A percentile compares a stretch with the other conserved stretches of the same genome.
Conservation (phyloP, 345 rosid species). For the Ailanthus altissimus region DNA sequence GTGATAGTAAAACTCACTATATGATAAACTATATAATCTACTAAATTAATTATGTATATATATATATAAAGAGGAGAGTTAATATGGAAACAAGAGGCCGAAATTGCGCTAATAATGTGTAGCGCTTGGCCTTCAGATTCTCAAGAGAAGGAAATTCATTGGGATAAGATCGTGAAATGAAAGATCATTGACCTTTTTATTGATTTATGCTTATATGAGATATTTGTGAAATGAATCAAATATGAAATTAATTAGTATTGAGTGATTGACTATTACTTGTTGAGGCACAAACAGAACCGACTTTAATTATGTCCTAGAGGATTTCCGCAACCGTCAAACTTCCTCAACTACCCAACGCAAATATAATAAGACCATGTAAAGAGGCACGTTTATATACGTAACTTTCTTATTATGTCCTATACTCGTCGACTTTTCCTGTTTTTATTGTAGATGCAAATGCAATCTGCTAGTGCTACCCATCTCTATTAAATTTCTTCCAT, state of each 20-base stretch:
- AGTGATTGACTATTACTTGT: background rate
- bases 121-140: background rate
- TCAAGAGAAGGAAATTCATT: too few relatives aligned
- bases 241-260: background rate
- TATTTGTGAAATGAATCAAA: conserved; percentile 3
- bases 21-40: too few relatives aligned
- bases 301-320: background rate
- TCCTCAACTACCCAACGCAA: background rate
- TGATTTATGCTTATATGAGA: background rate
- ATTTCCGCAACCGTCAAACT: background rate
- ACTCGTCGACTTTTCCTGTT: background rate
- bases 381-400: background rate
- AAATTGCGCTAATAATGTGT: conserved; percentile 8
- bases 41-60: too few relatives aligned
- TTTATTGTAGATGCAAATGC: too few relatives aligned
- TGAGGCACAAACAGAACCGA: background rate
- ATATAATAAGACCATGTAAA: too few relatives aligned
- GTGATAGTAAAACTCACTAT: too few relatives aligned
- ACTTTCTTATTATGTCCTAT: too few relatives aligned
- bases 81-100: background rate
- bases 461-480: too few relatives aligned
- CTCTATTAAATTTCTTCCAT: too few relatives aligned
- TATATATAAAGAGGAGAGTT: background rate
- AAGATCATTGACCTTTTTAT: conserved; percentile 9
- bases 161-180: background rate